phyloP scores from a whole-genome alignment of 306 rosid species.

The Sechiopsis laciniata region DNA sequence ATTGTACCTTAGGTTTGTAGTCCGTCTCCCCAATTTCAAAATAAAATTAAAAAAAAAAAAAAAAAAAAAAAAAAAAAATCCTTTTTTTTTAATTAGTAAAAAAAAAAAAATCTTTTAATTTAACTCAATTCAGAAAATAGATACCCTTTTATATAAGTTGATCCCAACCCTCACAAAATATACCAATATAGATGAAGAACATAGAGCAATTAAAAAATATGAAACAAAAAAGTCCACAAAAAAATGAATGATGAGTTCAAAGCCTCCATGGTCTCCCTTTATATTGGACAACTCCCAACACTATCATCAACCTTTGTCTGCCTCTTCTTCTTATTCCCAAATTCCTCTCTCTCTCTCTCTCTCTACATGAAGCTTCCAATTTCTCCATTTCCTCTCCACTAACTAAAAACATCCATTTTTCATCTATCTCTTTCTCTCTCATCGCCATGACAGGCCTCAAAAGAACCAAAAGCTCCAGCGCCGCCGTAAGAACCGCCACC shows the following conservation, averaged over 20 bases:
- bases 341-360: background rate
- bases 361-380: background rate
- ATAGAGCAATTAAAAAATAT: background rate
- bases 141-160: no score
- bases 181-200: background rate
- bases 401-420: background rate
- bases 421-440: slow-evolving; percentile 12
- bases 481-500: background rate
- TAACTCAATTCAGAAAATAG: no score
- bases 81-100: no score
- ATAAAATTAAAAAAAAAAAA: no score
- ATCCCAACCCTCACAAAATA: no score
- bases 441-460: background rate
- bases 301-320: slow-evolving; percentile 58
- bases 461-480: background rate
- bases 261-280: slow-evolving; percentile 64
- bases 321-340: slow-evolving; percentile 1
- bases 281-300: slow-evolving; percentile 33
- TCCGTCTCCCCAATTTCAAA: no score
- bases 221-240: background rate
- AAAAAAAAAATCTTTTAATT: no score
- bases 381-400: slow-evolving; percentile 8
- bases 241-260: slow-evolving; percentile 30
- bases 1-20: no score
- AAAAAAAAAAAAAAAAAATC: no score